Evolutionary conservation across 2,329 filamentous ascomycete genomes (phyloP), one percentile per base, ranked within the genome.

Genomic region (Catunica adiposa): DNA sequence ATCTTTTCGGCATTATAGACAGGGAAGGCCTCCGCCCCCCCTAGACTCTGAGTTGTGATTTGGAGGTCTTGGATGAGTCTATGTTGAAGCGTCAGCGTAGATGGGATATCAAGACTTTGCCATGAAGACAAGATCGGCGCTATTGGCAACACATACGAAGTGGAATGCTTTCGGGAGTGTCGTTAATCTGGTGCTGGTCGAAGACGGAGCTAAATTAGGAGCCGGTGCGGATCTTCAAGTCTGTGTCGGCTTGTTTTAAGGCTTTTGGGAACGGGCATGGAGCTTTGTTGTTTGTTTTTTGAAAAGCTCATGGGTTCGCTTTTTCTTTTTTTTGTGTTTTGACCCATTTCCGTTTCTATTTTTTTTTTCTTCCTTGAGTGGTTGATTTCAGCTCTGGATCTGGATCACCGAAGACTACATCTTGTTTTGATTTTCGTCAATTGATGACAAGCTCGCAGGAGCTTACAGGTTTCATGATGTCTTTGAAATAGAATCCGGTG

Each of bases 1-100:
- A 48, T 48, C 44, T 48, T 26, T 48, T 48, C 44, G 22, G 23
- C 44, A 48, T 48, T 48, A 48, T 26, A 48, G 44, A 48, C 4
- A 48, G 22, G 44, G 44, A 48, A 23, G 23, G 44, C 44, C 7
- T 48, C 22, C 26, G 44, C 22, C 22, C 44, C 44, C 22, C 26
- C 44, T 48, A 9, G 22, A 48, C 23, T 48, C 44, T 25, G 44
- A 4, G 8, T 42, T 20, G 44, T 7, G 44, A 48, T 48, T 48
- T 48, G 44, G 44, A 48, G 22, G 44, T 48, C 44, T 48, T 9
- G 1, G 23, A 48, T 48, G 11, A 34, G 11, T 25, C 44, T 20
- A n/a, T 22, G 44, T 48, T 48, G 23, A 26, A 11, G 22, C n/a
- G 22, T 23, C 17, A 22, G 3, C 8, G 15, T 23, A 22, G 23